Base-by-base conservation (phyloP, 2,329 filamentous ascomycete genomes). In the Rosellinia necatrix region DNA sequence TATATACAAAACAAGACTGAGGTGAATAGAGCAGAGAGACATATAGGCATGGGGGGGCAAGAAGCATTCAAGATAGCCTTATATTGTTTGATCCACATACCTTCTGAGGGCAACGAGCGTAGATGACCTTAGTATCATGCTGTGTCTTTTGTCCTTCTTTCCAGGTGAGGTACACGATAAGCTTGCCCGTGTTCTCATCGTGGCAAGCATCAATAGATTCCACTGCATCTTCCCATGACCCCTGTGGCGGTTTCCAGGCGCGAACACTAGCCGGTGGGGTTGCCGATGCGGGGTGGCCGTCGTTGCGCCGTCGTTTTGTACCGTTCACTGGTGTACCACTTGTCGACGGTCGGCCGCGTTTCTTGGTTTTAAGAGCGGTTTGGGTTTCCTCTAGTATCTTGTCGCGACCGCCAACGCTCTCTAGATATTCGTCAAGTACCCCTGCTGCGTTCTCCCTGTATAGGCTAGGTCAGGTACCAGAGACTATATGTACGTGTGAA, bases 51-150 rank as follows among this genome's bases (percentile, higher is more conserved):
- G 5, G 30, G 5, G 17, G 4, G 7, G 19, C 32, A 6, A 21
- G 24, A 44, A n/a, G n/a, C n/a, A n/a, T n/a, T n/a, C n/a, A n/a
- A n/a, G n/a, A n/a, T n/a, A n/a, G n/a, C n/a, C n/a, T n/a, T n/a
- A n/a, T n/a, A 13, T 12, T 43, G 29, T 19, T 3, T 7, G 17
- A 42, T 21, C 12, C 44, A 57, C 75, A 53, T 70, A 88, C 88
- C 80, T 87, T 90, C 68, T 93, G 90, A 0, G 90, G 90, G 63
- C 89, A 92, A 64, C 91, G 87, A 66, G 85, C 81, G 66, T 92
- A 90, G 6, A 92, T 81, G 12, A 86, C 79, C 17, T 78, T 71
- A 13, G 90, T 84, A 8, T 84, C 80, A 66, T 93, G 90, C 67
- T 89, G 86, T 1, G 88, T 90, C 76, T 91, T 92, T 43, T 83